Evolutionary conservation across 2,329 filamentous ascomycete genomes (phyloP).

Genomic region (Bipolaris bicolor): DNA sequence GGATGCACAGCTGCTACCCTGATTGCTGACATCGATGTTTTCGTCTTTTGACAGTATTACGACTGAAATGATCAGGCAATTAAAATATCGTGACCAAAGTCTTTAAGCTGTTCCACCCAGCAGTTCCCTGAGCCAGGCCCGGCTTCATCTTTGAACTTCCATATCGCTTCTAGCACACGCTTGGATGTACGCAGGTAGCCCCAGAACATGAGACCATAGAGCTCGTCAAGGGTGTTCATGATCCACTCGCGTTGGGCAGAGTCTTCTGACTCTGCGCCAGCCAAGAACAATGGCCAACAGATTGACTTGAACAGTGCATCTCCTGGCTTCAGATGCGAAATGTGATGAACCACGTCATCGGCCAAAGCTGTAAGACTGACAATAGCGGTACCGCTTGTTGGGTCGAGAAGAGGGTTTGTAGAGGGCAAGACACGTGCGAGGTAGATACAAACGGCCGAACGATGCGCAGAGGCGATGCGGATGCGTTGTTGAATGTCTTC

Average conservation of each 20-base stretch:
- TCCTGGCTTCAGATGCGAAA: slow-evolving; percentile 56
- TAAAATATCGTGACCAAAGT: slow-evolving; percentile 40
- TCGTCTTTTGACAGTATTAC: not conserved
- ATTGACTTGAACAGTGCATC: slow-evolving; percentile 65
- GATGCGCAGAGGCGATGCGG: slow-evolving; percentile 48
- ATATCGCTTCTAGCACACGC: slow-evolving; percentile 44
- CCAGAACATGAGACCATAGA: slow-evolving; percentile 48
- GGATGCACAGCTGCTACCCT: not conserved
- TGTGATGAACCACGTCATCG: slow-evolving; percentile 58
- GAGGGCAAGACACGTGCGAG: slow-evolving; percentile 42
- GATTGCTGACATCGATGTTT: not conserved
- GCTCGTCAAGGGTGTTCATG: slow-evolving; percentile 52
- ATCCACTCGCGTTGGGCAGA: slow-evolving; percentile 58
- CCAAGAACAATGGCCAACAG: slow-evolving; percentile 66
- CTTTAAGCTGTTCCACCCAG: slow-evolving; percentile 45
- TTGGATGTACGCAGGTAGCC: slow-evolving; percentile 47
- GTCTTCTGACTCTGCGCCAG: slow-evolving; percentile 61
- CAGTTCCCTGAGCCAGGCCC: slow-evolving; percentile 33
- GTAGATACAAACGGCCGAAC: slow-evolving; percentile 51
- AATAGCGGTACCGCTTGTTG: slow-evolving; percentile 44
- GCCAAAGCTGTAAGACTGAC: slow-evolving; percentile 51
- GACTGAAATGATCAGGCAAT: slow-evolving; percentile 34
- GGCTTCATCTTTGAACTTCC: slow-evolving; percentile 39
- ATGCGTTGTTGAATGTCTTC: slow-evolving; percentile 45
- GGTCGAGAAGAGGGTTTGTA: slow-evolving; percentile 50